phyloP scores from a whole-genome alignment of 371 early-diverging fungal genomes.

The Smittium mucronatum region DNA sequence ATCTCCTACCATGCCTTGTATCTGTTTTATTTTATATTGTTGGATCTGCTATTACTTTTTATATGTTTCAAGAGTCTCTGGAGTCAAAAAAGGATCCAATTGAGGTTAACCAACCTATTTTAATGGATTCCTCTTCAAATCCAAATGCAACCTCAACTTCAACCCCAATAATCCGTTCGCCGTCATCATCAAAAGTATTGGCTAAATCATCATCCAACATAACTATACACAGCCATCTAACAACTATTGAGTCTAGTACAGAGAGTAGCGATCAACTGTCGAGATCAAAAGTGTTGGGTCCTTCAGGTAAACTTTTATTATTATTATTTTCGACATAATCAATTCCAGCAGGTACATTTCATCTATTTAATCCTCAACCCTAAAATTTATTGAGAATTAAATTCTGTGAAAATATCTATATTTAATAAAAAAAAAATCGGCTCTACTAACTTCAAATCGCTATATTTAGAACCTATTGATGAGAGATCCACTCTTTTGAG shows the following conservation, averaged over 20 bases:
- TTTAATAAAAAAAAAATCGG: not conserved
- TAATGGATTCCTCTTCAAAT: not conserved
- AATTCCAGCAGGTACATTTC: too few species aligned
- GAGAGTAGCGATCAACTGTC: not conserved
- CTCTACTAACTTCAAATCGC: not conserved
- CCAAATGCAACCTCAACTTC: too few species aligned
- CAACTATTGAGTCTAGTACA: not conserved
- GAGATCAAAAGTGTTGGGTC: not conserved
- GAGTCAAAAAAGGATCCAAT: not conserved
- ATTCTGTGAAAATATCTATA: not conserved
- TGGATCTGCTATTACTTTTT: slow-evolving; percentile 49
- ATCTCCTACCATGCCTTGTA: slow-evolving; percentile 71
- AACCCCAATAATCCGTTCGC: too few species aligned
- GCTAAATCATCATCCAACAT: too few species aligned
- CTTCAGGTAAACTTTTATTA: too few species aligned
- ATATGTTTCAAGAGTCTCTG: slow-evolving; percentile 61
- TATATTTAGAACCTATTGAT: not conserved
- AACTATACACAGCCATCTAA: not conserved
- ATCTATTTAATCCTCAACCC: too few species aligned
- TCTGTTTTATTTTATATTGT: slow-evolving; percentile 43
- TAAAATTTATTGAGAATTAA: not conserved
- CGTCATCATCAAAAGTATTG: too few species aligned
- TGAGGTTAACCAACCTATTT: not conserved
- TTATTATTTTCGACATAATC: too few species aligned
- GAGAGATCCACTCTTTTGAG: not conserved